A percentile compares a stretch with the other conserved stretches of the same genome.
phyloP scores from a whole-genome alignment of 2,329 filamentous ascomycete species.

The Gremmenia infestans region DNA sequence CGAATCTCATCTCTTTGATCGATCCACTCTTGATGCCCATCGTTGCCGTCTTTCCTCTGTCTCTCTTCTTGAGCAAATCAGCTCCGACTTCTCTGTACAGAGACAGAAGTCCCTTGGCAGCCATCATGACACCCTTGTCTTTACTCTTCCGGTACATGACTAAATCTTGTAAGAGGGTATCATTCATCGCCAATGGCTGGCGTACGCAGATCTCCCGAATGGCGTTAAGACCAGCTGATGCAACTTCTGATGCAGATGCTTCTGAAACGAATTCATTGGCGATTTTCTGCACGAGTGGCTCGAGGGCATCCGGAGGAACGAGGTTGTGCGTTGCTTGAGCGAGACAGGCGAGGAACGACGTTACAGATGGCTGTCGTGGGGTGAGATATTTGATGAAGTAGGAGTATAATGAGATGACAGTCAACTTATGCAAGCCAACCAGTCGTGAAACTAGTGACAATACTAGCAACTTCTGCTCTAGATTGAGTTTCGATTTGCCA shows the following conservation, averaged over 20 bases:
- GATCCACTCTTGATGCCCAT: slow-evolving; percentile 74
- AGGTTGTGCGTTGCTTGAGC: slow-evolving; percentile 88
- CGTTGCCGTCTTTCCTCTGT: slow-evolving; percentile 85
- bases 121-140: slow-evolving; percentile 99
- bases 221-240: slow-evolving; percentile 85
- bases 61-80: slow-evolving; percentile 81
- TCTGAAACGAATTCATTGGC: slow-evolving; percentile 98
- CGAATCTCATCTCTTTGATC: slow-evolving; percentile 73
- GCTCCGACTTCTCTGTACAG: slow-evolving; percentile 89
- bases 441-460: slow-evolving; percentile 86
- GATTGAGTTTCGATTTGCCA: slow-evolving; percentile 74
- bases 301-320: slow-evolving; percentile 86
- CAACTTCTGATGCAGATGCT: slow-evolving; percentile 84
- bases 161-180: slow-evolving; percentile 90
- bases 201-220: slow-evolving; percentile 91
- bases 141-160: slow-evolving; percentile 96
- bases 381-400: slow-evolving; percentile 94
- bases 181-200: slow-evolving; percentile 93
- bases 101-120: slow-evolving; percentile 83
- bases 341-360: slow-evolving; percentile 85
- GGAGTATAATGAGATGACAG: slow-evolving; percentile 84
- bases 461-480: slow-evolving; percentile 87
- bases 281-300: slow-evolving; percentile 89
- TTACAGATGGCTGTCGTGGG: slow-evolving; percentile 82
- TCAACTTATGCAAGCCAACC: slow-evolving; percentile 88